phyloP scores from a whole-genome alignment of 2,329 filamentous ascomycete species.

The Hypoxylon sp. region DNA sequence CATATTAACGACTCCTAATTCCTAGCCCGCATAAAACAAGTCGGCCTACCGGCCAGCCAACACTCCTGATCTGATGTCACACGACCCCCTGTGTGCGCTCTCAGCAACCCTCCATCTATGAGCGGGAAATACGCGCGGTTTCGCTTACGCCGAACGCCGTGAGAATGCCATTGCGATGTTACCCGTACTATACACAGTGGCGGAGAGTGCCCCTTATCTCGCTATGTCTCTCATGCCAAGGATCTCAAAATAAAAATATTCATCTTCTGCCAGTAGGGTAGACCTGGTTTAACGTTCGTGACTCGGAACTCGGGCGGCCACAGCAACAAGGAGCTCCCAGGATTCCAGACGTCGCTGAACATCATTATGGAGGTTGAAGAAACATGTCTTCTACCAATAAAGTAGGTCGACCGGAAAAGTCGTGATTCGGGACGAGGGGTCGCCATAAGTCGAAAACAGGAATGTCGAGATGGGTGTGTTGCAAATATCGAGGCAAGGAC shows the following conservation, averaged over 20 bases:
- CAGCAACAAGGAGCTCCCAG: not conserved
- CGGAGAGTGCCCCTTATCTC: conserved; percentile 5
- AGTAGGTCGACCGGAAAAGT: not conserved
- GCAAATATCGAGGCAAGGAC: not conserved
- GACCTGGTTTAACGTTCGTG: not conserved
- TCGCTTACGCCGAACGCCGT: conserved; percentile 33
- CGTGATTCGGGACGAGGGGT: not conserved
- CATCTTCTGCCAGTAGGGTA: not conserved
- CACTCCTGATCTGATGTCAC: conserved; percentile 12
- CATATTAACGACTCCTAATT: conserved; percentile 20
- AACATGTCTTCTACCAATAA: not conserved
- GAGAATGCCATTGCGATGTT: conserved; percentile 27
- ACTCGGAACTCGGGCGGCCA: not conserved
- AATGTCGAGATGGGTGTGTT: not conserved
- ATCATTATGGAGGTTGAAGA: not conserved
- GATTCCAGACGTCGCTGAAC: not conserved
- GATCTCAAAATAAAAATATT: conserved; percentile 8
- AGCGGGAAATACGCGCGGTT: conserved; percentile 12
- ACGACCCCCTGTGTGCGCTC: conserved; percentile 12
- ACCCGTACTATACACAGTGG: conserved; percentile 37
- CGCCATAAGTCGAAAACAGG: not conserved
- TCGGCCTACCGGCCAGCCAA: conserved; percentile 22
- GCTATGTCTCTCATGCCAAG: conserved; percentile 17
- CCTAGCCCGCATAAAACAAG: conserved; percentile 22
- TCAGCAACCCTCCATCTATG: conserved; percentile 27